Evolutionary conservation across 2,329 filamentous ascomycete genomes (phyloP).

Genomic region (Dactylellina leptospora): DNA sequence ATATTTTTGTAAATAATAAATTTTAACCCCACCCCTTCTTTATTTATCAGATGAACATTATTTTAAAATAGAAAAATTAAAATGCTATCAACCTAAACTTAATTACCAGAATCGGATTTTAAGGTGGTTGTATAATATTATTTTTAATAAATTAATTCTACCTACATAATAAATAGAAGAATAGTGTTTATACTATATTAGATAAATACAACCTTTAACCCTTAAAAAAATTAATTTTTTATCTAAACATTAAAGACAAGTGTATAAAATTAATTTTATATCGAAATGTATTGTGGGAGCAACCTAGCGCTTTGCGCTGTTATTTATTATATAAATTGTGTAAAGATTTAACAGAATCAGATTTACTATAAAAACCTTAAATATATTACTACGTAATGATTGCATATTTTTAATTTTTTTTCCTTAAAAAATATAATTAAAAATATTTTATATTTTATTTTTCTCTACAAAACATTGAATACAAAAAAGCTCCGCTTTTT

Average conservation of each 20-base stretch:
- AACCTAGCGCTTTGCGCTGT: too few species aligned
- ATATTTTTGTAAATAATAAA: conserved; percentile 53
- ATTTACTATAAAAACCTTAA: too few species aligned
- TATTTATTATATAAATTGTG: too few species aligned
- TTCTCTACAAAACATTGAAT: too few species aligned
- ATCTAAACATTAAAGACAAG: background rate
- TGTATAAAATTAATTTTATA: too few species aligned
- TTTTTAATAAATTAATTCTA: background rate
- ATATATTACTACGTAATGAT: too few species aligned
- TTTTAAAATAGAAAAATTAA: conserved; percentile 43
- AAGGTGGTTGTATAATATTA: background rate
- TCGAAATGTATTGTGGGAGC: too few species aligned
- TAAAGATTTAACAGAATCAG: too few species aligned
- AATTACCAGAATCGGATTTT: background rate
- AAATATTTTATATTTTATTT: too few species aligned
- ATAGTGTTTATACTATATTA: background rate
- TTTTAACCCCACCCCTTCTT: conserved; percentile 23
- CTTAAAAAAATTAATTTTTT: background rate
- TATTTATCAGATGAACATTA: conserved; percentile 6
- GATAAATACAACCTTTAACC: background rate
- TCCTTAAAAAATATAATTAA: too few species aligned
- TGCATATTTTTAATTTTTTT: too few species aligned
- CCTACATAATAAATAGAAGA: background rate
- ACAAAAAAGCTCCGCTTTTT: too few species aligned
- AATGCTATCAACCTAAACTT: conserved; percentile 45